Base-by-base conservation (phyloP, 2,329 filamentous ascomycete species). In the Fusarium nodosum region DNA sequence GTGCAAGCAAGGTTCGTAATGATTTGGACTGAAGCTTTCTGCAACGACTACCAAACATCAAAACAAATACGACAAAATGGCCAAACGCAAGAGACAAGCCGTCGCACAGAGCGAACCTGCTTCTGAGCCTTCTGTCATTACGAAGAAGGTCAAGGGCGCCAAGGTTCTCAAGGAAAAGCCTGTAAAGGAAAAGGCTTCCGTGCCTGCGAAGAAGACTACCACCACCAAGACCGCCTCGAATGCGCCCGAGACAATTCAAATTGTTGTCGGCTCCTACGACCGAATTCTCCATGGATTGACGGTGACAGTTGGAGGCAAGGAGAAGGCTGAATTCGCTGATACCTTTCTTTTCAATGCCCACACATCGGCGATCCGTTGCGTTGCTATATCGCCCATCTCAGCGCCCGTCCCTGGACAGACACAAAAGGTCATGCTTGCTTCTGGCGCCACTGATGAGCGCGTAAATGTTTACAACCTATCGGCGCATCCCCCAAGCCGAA, bases 341-440 rank as follows among this genome's bases (percentile, higher is more conserved):
- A 95, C 93, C 0, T 99, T 99, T 79, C 87, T 99, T 60, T 97
- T 99, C 87, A 93, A 94, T 77, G 94, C 96, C 16, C 96, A 99
- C 81, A 87, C 89, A 59, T 97, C 94, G 15, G 91, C 96, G 7
- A 93, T 99, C 77, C 91, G 94, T 74, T 97, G 93, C 77, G 86
- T 99, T 34, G 93, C 94, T 26, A 82, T 97, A 65, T 97, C 95
- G 11, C 91, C 92, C 5, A 85, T 92, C 1, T 92, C 93, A 15
- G 86, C 86, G 20, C 83, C 85, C 2, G 77, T 83, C 59, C 85
- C 83, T 15, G 88, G 85, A 69, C 90, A 91, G 79, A 81, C 83
- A n/a, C 91, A 93, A 77, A 97, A 96, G 78, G 87, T 97, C 51
- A 90, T 96, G 72, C 88, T 99, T 50, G 96, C 96, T 15, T 97